phyloP scores from a whole-genome alignment of 1,284 basidiomycete genomes.

The Boletus mariae region DNA sequence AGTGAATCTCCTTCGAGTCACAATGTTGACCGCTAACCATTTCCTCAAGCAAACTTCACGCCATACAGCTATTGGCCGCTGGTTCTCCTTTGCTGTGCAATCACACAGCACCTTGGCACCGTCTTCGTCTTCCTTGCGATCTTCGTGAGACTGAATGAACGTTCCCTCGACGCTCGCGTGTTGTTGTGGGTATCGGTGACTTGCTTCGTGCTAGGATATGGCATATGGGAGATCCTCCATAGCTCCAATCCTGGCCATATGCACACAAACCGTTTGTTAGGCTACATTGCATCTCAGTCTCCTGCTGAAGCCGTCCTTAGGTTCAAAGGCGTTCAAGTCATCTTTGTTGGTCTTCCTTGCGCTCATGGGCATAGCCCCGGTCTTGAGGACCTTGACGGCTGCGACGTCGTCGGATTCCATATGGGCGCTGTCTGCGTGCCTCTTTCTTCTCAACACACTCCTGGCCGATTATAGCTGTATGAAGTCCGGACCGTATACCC shows the following conservation, averaged over 20 bases:
- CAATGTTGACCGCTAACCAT: conserved; percentile 13
- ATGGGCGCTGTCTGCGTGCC: conserved; percentile 80
- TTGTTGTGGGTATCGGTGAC: conserved; percentile 65
- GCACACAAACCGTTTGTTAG: conserved; percentile 23
- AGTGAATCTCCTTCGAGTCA: conserved; percentile 31
- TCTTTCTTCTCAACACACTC: conserved; percentile 62
- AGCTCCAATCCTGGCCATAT: conserved; percentile 24
- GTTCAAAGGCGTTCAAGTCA: conserved; percentile 65
- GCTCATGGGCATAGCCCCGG: conserved; percentile 86
- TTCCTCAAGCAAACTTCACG: conserved; percentile 63
- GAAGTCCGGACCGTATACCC: conserved; percentile 30
- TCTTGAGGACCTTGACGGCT: conserved; percentile 87
- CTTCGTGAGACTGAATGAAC: conserved; percentile 71
- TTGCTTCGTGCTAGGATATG: conserved; percentile 59
- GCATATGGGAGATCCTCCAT: conserved; percentile 59
- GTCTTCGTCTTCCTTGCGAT: conserved; percentile 81
- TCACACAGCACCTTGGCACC: conserved; percentile 82
- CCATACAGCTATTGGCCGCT: conserved; percentile 75
- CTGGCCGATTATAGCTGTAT: conserved; percentile 62
- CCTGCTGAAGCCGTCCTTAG: conserved; percentile 35
- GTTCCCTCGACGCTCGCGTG: conserved; percentile 61
- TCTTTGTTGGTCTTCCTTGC: conserved; percentile 85
- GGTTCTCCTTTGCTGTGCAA: conserved; percentile 68
- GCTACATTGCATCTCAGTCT: not conserved
- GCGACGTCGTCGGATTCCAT: conserved; percentile 96